phyloP scores from a whole-genome alignment of 2,329 filamentous ascomycete genomes.

The Aspergillus fumigatus region DNA sequence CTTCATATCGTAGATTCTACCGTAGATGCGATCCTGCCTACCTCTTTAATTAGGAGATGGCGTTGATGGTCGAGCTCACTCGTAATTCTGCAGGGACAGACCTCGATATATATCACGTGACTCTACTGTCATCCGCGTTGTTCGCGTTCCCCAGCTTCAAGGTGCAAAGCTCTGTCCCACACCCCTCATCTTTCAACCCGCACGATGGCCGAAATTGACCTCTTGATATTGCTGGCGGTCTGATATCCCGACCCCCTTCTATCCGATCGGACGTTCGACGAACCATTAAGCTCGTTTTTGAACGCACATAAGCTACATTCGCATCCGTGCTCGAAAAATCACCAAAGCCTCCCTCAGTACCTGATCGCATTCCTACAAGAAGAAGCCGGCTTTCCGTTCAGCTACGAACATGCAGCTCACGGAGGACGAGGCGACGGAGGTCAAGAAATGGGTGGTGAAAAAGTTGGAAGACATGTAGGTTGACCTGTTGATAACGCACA shows the following conservation, averaged over 20 bases:
- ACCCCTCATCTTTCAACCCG: slow-evolving; percentile 4
- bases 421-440: slow-evolving; percentile 47
- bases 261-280: neutral
- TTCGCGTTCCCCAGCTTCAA: slow-evolving; percentile 16
- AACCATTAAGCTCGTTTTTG: neutral
- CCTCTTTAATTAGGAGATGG: no score
- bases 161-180: slow-evolving; percentile 6
- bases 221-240: neutral
- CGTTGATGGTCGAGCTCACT: no score
- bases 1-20: neutral
- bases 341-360: neutral
- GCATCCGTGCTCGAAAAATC: neutral
- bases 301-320: neutral
- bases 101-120: slow-evolving; percentile 9
- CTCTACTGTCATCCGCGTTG: slow-evolving; percentile 12
- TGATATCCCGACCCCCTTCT: neutral
- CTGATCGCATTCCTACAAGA: neutral
- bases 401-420: slow-evolving; percentile 48
- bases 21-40: neutral
- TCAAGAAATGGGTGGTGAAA: slow-evolving; percentile 57
- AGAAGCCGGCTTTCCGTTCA: neutral
- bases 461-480: slow-evolving; percentile 55
- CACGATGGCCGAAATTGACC: neutral
- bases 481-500: neutral
- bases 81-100: no score